Conservation (phyloP, 2,329 filamentous ascomycete species). For the Triangularia setosa region DNA sequence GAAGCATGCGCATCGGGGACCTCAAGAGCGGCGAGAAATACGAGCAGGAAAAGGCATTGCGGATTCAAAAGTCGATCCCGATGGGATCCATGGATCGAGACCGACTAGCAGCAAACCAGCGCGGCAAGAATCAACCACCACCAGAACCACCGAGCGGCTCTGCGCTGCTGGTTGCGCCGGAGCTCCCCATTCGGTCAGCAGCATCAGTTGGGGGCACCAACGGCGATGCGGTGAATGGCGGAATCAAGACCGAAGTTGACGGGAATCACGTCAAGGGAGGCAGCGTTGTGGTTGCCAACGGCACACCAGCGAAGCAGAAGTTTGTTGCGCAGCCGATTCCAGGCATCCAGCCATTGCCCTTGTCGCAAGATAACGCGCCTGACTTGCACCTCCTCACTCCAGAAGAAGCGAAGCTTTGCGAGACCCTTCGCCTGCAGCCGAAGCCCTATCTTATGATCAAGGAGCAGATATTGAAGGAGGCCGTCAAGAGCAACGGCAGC, state of each 20-base stretch:
- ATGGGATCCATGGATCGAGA: constrained; percentile 83
- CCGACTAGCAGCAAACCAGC: constrained; percentile 66
- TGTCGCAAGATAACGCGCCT: constrained; percentile 71
- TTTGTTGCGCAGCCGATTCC: constrained; percentile 54
- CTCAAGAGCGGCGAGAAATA: constrained; percentile 86
- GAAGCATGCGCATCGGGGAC: constrained; percentile 76
- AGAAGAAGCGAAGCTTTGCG: constrained; percentile 84
- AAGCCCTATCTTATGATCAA: constrained; percentile 96
- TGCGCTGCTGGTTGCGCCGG: constrained; percentile 71
- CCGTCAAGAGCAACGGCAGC: constrained; percentile 79
- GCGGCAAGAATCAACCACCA: constrained; percentile 61
- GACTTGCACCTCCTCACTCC: constrained; percentile 82
- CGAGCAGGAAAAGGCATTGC: constrained; percentile 77
- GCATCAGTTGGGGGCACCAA: constrained; percentile 30
- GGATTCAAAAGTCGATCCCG: constrained; percentile 65
- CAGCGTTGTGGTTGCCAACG: constrained; percentile 30
- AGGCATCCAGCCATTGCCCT: constrained; percentile 59
- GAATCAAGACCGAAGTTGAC: constrained; percentile 32
- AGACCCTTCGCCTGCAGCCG: constrained; percentile 76
- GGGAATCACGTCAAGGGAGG: constrained; percentile 35
- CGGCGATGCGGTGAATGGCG: constrained; percentile 40
- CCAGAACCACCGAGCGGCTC: constrained; percentile 72
- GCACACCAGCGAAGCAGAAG: constrained; percentile 45
- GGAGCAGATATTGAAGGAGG: constrained; percentile 85
- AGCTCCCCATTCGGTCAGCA: constrained; percentile 62